These are phyloP conservation scores for Urochloa ruziziensis DNA, from an alignment of 176 grass and related monocot species.

Conservation along the genomic window DNA sequence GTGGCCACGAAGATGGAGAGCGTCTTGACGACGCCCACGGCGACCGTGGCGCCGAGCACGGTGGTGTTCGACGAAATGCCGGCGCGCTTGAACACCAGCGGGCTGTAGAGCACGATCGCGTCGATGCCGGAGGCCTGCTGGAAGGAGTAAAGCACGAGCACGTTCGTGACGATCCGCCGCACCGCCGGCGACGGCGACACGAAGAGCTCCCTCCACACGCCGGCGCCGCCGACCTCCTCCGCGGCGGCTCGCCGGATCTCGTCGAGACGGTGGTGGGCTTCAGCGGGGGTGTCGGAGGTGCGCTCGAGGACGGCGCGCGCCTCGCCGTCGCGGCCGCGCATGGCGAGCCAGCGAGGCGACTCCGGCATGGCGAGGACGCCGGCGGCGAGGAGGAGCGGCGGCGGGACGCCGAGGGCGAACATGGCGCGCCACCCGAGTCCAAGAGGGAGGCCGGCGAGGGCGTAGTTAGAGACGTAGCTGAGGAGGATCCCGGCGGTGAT, in stretches of 20 bases:
- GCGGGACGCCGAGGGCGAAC: not conserved
- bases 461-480: not conserved
- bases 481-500: not conserved
- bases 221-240: not conserved
- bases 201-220: not conserved
- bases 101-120: conserved; percentile 43
- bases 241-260: not conserved
- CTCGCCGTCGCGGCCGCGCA: not conserved
- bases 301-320: not conserved
- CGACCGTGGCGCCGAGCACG: conserved; percentile 32
- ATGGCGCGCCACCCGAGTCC: not conserved
- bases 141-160: conserved; percentile 38
- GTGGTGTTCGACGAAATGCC: conserved; percentile 25
- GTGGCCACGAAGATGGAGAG: conserved; percentile 37
- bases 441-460: not conserved
- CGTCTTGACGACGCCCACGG: conserved; percentile 31
- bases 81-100: conserved; percentile 32
- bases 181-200: not conserved
- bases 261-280: not conserved
- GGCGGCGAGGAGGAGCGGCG: not conserved
- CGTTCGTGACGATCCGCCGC: conserved; percentile 22
- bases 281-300: not conserved
- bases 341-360: not conserved
- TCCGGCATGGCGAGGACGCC: conserved; percentile 13
- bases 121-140: conserved; percentile 44